These are phyloP conservation scores for Halenospora varia DNA, from an alignment of 495 filamentous ascomycete species.

Conservation along the genomic window DNA sequence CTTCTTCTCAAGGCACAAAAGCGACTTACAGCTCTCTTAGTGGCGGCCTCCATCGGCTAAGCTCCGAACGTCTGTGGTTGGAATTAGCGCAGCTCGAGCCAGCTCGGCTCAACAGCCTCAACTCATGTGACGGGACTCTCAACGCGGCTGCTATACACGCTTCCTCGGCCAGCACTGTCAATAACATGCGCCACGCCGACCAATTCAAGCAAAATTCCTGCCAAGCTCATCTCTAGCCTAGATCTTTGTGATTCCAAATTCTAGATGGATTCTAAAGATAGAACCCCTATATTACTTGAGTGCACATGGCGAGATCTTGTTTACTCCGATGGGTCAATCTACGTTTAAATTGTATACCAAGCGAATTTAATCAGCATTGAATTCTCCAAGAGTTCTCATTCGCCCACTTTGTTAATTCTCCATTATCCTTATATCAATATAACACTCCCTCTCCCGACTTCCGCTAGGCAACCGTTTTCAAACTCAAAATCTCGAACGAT, in stretches of 20 bases:
- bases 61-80: not conserved
- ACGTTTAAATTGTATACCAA: conserved; percentile 3
- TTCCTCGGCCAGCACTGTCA: not conserved
- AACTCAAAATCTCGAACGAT: not conserved
- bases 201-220: too few species aligned
- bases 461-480: not conserved
- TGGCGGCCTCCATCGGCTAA: not conserved
- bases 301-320: not conserved
- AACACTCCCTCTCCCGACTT: not conserved
- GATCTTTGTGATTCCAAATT: not conserved
- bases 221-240: too few species aligned
- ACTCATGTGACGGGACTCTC: not conserved
- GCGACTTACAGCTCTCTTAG: not conserved
- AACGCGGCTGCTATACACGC: not conserved
- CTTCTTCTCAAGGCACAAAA: too few species aligned
- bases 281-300: not conserved
- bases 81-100: not conserved
- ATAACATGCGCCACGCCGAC: too few species aligned
- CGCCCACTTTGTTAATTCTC: not conserved
- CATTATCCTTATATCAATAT: not conserved
- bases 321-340: not conserved
- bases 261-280: not conserved
- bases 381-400: not conserved
- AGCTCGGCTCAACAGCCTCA: not conserved
- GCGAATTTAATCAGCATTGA: not conserved